Conservation (phyloP, 179 eudicot species). For the Silene noctiflora region DNA sequence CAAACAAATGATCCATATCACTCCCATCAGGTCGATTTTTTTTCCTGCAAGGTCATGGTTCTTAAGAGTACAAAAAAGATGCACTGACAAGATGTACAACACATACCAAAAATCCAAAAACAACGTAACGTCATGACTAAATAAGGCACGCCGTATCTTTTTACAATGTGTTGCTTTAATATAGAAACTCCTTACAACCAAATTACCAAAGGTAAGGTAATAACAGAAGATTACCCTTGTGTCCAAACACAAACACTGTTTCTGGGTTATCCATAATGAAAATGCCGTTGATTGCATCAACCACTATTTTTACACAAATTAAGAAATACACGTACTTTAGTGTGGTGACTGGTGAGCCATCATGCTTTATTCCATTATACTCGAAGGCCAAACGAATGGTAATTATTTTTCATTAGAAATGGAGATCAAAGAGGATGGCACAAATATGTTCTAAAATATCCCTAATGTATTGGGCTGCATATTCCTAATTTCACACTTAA, state of each 20-base stretch:
- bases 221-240: not conserved
- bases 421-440: constrained; percentile 3
- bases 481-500: not conserved
- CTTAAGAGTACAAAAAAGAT: constrained; percentile 10
- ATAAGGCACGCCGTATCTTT: not conserved
- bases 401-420: not conserved
- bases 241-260: not conserved
- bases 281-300: not conserved
- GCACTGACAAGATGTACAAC: not conserved
- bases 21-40: constrained; percentile 59
- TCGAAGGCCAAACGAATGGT: not conserved
- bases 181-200: not conserved
- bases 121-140: not conserved
- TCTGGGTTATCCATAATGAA: not conserved
- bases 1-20: constrained; percentile 60
- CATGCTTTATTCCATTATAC: not conserved
- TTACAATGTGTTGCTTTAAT: not conserved
- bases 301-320: not conserved
- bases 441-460: not conserved
- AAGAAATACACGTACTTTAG: not conserved
- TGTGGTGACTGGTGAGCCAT: not conserved
- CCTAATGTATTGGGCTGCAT: not conserved
- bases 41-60: constrained; percentile 40
- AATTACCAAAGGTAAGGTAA: not conserved
- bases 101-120: not conserved